Evolutionary conservation across 192 early-diverging fungal genomes (phyloP).

Genomic region (Phlyctochytrium planicorne): DNA sequence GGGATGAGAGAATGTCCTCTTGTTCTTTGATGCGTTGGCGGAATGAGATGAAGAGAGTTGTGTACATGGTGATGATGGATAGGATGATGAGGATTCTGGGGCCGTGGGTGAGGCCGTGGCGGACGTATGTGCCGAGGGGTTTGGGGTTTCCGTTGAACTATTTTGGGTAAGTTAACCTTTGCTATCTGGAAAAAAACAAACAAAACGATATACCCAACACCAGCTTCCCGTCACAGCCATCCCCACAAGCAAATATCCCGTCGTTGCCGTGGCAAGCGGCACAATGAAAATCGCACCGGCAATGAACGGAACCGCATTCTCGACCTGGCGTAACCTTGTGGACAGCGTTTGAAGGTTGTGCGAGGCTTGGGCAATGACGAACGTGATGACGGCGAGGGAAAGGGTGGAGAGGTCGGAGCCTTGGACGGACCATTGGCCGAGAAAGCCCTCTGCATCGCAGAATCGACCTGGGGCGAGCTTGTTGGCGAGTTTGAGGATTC

Average conservation of each 20-base stretch:
- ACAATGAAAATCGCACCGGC: not conserved
- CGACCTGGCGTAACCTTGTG: not conserved
- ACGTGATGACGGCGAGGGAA: constrained; percentile 1
- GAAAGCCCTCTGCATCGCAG: not conserved
- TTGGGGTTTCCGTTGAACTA: not conserved
- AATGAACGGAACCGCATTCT: not conserved
- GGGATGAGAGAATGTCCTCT: not conserved
- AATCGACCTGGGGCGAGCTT: not conserved
- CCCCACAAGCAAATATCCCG: not conserved
- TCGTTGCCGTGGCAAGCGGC: not conserved
- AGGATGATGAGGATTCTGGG: constrained; percentile 1
- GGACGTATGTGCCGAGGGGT: not conserved
- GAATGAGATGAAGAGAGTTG: not conserved
- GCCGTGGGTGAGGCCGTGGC: not conserved
- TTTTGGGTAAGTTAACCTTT: too few relatives aligned
- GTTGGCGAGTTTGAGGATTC: not conserved
- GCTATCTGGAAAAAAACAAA: too few relatives aligned
- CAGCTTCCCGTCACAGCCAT: not conserved
- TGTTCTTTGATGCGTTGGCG: not conserved
- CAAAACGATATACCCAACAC: too few relatives aligned
- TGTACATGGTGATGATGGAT: constrained; percentile 3
- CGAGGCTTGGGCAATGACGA: not conserved
- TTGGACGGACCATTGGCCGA: constrained; percentile 3
- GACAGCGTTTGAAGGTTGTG: not conserved
- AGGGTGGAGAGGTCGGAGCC: not conserved